A percentile compares a stretch with the other conserved stretches of the same genome.
These are phyloP conservation scores for Discostella pseudostelligera DNA, from an alignment of 108 stramenopile genomes.

Conservation along the genomic window DNA sequence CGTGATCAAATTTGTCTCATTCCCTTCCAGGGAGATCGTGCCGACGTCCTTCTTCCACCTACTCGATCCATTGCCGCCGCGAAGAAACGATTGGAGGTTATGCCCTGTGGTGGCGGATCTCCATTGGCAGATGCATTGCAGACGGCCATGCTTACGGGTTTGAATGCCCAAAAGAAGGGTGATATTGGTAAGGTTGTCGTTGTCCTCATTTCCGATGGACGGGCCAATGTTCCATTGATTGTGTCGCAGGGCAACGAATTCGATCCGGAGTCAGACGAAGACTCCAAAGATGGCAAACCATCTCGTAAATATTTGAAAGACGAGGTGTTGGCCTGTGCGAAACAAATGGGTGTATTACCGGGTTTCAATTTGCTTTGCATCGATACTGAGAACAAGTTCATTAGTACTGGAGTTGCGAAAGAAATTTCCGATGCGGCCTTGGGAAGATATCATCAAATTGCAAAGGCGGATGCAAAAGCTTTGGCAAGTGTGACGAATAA, in stretches of 20 bases:
- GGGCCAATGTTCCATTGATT: conserved; percentile 94
- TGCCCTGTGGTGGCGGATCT: conserved; percentile 98
- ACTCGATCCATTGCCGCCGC: conserved; percentile 94
- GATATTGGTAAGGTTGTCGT: conserved; percentile 97
- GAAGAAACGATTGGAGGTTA: conserved; percentile 90
- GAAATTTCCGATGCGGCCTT: conserved; percentile 91
- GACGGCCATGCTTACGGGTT: conserved; percentile 83
- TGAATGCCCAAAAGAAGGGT: conserved; percentile 93
- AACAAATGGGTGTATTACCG: conserved; percentile 74
- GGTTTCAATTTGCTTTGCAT: conserved; percentile 95
- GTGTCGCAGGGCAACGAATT: conserved; percentile 88
- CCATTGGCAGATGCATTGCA: conserved; percentile 93
- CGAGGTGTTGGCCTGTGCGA: conserved; percentile 91
- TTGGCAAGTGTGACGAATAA: conserved; percentile 81
- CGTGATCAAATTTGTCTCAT: conserved; percentile 95
- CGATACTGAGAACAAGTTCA: conserved; percentile 97
- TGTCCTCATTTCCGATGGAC: conserved; percentile 91
- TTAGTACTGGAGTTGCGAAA: conserved; percentile 95
- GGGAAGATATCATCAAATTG: conserved; percentile 88
- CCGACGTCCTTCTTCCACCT: conserved; percentile 95
- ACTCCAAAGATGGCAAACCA: conserved; percentile 92
- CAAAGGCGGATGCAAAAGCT: conserved; percentile 86
- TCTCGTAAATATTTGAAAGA: conserved; percentile 90
- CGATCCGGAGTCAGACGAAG: conserved; percentile 76
- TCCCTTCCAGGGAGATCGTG: conserved; percentile 93